Conservation (phyloP, 768 basidiomycete genomes). For the Tricholoma bakamatsutake region DNA sequence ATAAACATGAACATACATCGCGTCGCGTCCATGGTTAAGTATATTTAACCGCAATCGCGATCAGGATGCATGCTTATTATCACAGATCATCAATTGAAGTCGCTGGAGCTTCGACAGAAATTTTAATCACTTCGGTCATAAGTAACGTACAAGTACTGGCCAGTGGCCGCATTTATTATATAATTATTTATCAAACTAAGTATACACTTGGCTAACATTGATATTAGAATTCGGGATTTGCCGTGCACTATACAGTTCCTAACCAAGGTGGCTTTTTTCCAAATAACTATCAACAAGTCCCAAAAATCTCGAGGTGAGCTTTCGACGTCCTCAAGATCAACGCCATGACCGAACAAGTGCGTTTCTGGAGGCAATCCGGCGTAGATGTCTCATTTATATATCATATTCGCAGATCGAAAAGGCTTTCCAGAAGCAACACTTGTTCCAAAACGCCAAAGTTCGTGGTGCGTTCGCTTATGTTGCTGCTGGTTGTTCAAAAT, state of each 20-base stretch:
- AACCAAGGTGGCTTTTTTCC: slow-evolving; percentile 31
- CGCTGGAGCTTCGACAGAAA: too few species aligned
- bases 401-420: slow-evolving; percentile 72
- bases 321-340: slow-evolving; percentile 38
- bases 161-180: too few species aligned
- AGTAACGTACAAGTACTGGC: too few species aligned
- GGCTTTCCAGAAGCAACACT: slow-evolving; percentile 94
- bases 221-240: slow-evolving; percentile 7
- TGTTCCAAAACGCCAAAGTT: slow-evolving; percentile 97
- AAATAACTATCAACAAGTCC: slow-evolving; percentile 39
- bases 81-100: neutral
- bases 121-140: too few species aligned
- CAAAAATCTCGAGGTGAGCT: slow-evolving; percentile 26
- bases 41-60: neutral
- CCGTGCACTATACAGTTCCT: slow-evolving; percentile 41
- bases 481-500: neutral
- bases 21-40: slow-evolving; percentile 25
- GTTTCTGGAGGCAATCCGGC: slow-evolving; percentile 10
- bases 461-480: slow-evolving; percentile 58
- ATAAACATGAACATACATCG: slow-evolving; percentile 43
- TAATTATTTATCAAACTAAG: too few species aligned
- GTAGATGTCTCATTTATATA: neutral
- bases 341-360: slow-evolving; percentile 60
- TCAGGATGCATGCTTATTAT: neutral
- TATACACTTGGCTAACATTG: neutral